phyloP scores from a whole-genome alignment of 805 yeast genomes.

The Saccharomycopsis amapae region DNA sequence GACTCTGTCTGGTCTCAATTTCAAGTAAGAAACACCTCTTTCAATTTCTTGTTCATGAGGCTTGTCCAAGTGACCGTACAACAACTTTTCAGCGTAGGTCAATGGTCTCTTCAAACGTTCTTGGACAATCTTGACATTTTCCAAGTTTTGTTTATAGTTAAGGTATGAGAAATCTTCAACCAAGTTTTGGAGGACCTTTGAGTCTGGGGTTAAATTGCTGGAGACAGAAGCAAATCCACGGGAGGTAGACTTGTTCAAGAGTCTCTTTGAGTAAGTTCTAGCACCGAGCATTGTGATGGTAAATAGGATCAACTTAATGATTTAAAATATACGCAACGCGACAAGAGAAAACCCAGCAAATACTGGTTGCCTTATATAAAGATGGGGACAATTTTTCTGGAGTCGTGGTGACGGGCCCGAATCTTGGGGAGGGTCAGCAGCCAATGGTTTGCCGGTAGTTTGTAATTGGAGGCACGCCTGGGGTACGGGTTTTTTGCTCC shows the following conservation, averaged over 20 bases:
- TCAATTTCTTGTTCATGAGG: constrained; percentile 66
- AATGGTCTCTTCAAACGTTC: constrained; percentile 79
- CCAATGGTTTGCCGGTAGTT: too few species aligned
- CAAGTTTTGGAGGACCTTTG: constrained; percentile 74
- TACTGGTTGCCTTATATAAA: too few species aligned
- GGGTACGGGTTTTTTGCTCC: too few species aligned
- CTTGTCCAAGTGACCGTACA: constrained; percentile 85
- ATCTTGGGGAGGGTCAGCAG: too few species aligned
- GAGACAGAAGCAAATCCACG: constrained; percentile 38
- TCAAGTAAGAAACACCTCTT: constrained; percentile 87
- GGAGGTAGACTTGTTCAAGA: neutral
- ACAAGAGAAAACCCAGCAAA: too few species aligned
- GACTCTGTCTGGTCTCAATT: constrained; percentile 93
- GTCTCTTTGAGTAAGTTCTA: constrained; percentile 6
- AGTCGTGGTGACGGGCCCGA: too few species aligned
- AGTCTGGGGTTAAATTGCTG: constrained; percentile 45
- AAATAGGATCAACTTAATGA: too few species aligned
- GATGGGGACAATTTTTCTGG: too few species aligned
- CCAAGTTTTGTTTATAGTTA: constrained; percentile 85
- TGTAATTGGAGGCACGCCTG: too few species aligned
- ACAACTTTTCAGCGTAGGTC: constrained; percentile 89
- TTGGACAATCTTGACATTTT: constrained; percentile 80
- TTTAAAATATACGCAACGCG: too few species aligned
- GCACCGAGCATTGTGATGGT: constrained; percentile 12
- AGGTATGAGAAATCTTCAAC: constrained; percentile 79